A percentile compares a stretch with the other conserved stretches of the same genome.
phyloP scores from a whole-genome alignment of 257 asterid species.

The Solanum pimpinellifolium region DNA sequence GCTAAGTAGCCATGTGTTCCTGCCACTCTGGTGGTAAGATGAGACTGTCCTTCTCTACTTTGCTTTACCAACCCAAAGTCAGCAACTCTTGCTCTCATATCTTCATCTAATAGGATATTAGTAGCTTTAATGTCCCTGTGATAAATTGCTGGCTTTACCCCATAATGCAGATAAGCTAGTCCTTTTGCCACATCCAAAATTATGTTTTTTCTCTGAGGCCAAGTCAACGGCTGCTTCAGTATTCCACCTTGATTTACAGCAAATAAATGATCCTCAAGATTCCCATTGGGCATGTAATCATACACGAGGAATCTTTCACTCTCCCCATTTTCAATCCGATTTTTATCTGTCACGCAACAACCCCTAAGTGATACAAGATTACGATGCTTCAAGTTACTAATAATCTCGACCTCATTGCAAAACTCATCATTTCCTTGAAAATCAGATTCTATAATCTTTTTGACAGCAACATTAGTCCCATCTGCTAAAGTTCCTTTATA shows the following conservation, averaged over 20 bases:
- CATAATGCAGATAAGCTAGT: conserved; percentile 63
- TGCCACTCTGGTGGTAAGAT: conserved; percentile 82
- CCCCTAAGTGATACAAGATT: conserved; percentile 85
- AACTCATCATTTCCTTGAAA: conserved; percentile 64
- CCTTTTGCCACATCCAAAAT: conserved; percentile 83
- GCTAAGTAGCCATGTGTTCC: conserved; percentile 94
- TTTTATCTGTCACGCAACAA: conserved; percentile 55
- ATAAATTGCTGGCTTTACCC: conserved; percentile 74
- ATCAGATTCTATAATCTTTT: conserved; percentile 65
- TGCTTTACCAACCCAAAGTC: conserved; percentile 83
- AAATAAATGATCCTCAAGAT: conserved; percentile 74
- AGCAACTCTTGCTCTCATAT: conserved; percentile 85
- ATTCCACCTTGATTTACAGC: not conserved
- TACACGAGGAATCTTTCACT: conserved; percentile 65
- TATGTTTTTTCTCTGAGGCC: conserved; percentile 78
- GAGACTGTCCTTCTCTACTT: conserved; percentile 70
- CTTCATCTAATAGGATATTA: conserved; percentile 63
- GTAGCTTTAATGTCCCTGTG: conserved; percentile 88
- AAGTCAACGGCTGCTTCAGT: conserved; percentile 24
- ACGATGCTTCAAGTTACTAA: conserved; percentile 80
- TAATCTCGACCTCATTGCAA: conserved; percentile 90
- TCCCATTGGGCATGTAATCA: conserved; percentile 85
- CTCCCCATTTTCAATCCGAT: conserved; percentile 19
- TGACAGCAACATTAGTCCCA: conserved; percentile 72
- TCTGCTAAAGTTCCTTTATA: conserved; percentile 56